Base-by-base conservation (phyloP, 352 stramenopile species). In the Phytophthora multivora region DNA sequence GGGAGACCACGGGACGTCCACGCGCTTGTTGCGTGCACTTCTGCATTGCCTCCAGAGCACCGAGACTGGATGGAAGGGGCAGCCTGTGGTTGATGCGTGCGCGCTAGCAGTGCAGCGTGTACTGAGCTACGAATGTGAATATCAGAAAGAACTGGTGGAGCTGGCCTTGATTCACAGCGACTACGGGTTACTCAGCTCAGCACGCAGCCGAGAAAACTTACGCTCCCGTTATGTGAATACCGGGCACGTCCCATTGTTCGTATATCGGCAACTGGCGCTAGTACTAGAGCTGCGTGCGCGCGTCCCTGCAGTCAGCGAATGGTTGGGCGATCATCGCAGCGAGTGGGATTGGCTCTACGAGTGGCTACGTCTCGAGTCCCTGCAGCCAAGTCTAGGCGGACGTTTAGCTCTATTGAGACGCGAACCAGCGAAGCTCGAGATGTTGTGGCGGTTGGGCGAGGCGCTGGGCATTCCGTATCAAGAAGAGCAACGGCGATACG, bases 261-360 rank as follows among this genome's bases (percentile, higher is more conserved):
- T 96, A 19, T 95, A 87, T 43, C 84, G 88, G 5, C 87, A 95
- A 46, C 77, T 96, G 25, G 78, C 76, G 25, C 55, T 89, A 1
- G 30, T 95, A 5, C 61, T 95, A 0, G 84, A 95, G 62, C 52
- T 96, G 39, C 77, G 88, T 62, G 66, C 71, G 47, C 88, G 88
- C 26, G 77, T 94, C 11, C 62, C 72, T 46, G 61, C 51, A 15
- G 84, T 93, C 30, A 76, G 62, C 12, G 25, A 53, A 18, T 95
- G 83, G 85, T 64, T 95, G 18, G 45, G 56, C 19, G 70, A 69
- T 11, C 80, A 92, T 51, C 68, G 71, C 4, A 67, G 51, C 25
- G 69, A 83, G 18, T 95, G 86, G 86, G 76, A 89, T 23, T 96
- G 88, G 88, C 79, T 90, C 50, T 94, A 96, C 51, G 85, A 96